Evolutionary conservation across 306 rosid genomes (phyloP), one percentile per base, ranked within the genome.

Genomic region (Boehmeria nivea): DNA sequence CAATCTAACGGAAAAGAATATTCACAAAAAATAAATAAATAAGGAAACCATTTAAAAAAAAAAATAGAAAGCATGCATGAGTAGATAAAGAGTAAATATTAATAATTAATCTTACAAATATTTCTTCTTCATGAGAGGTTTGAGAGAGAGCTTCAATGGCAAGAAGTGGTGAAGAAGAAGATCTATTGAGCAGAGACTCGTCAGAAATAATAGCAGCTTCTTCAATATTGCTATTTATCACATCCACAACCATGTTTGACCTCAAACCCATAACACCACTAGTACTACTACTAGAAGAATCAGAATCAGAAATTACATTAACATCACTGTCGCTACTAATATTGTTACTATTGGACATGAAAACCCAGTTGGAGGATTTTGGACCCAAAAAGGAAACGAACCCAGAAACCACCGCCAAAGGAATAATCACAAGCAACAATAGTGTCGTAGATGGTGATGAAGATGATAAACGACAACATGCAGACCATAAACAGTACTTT

Each of bases 301-400:
- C n/a, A n/a, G n/a, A n/a, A n/a, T n/a, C n/a, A n/a, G n/a, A n/a
- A n/a, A n/a, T n/a, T n/a, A n/a, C n/a, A n/a, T n/a, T n/a, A n/a
- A n/a, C n/a, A n/a, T n/a, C n/a, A 33, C 38, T 33, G 38, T 11
- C 11, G 38, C 38, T 5, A 33, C 11, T 11, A 33, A 11, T 11
- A 4, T 33, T 33, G 38, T 5, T 33, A 33, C 11, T 33, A 33
- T 5, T 11, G 38, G 38, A 33, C 38, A 33, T 27, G 37, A 18
- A 43, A 57, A 15, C 50, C 86, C 79, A 81, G 43, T 18, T 54
- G 5, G 77, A 66, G 8, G 75, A 61, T 9, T 28, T 66, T 6
- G 91, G 89, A 71, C 87, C 85, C 60, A 73, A 47, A 16, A 84
- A 1, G 43, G 72, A 73, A 60, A 84, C 23, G 54, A 87, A 51